phyloP scores from a whole-genome alignment of 805 yeast species.

The Candida nitratophila region DNA sequence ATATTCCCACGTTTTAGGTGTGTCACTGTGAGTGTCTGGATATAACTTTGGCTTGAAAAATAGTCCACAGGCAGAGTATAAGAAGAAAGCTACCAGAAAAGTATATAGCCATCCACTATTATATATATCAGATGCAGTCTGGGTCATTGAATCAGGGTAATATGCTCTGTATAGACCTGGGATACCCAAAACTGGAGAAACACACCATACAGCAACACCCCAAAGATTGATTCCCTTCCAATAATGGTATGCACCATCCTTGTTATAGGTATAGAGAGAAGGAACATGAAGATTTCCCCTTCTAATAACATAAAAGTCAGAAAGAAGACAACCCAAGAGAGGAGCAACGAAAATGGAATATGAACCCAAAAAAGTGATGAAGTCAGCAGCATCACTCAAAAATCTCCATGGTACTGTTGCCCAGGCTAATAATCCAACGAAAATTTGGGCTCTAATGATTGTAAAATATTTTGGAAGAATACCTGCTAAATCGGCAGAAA shows the following conservation, averaged over 20 bases:
- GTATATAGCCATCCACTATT: constrained; percentile 20
- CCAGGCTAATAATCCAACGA: constrained; percentile 15
- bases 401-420: constrained; percentile 19
- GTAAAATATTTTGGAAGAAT: constrained; percentile 22
- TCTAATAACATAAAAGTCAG: constrained; percentile 14
- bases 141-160: too few species aligned
- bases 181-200: constrained; percentile 18
- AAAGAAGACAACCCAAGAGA: constrained; percentile 11
- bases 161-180: constrained; percentile 23
- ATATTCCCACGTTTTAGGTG: constrained; percentile 16
- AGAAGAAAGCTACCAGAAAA: constrained; percentile 9
- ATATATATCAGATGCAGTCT: constrained; percentile 12
- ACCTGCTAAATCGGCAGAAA: constrained; percentile 21
- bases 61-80: constrained; percentile 9
- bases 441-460: constrained; percentile 16
- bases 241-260: constrained; percentile 11
- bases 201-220: constrained; percentile 13
- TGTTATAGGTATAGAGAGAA: constrained; percentile 11
- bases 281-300: constrained; percentile 16
- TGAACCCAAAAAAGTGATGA: constrained; percentile 14
- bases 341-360: constrained; percentile 18
- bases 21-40: constrained; percentile 13
- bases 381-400: constrained; percentile 12
- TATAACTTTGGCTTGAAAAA: constrained; percentile 13
- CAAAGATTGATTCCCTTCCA: constrained; percentile 11